Conservation (phyloP, 495 filamentous ascomycete species). For the Podospora anserina region DNA sequence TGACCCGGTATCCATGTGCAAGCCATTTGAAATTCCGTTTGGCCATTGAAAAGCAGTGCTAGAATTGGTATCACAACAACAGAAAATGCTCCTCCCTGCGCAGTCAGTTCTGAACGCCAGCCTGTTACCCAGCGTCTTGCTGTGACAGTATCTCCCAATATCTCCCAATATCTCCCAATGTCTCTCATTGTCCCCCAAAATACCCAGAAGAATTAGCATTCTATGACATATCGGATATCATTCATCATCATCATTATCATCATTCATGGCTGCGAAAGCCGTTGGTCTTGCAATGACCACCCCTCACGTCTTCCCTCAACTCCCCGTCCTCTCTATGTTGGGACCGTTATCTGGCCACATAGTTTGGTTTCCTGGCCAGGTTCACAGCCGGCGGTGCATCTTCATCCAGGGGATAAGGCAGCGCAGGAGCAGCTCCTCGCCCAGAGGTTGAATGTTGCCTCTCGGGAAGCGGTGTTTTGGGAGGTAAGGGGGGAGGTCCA, state of each 20-base stretch:
- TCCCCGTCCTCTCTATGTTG: background rate
- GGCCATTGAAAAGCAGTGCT: background rate
- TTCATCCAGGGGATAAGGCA: constrained; percentile 76
- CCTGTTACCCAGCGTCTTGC: background rate
- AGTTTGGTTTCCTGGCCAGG: constrained; percentile 80
- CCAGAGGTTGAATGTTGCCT: constrained; percentile 15
- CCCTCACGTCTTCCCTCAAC: background rate
- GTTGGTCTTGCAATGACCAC: background rate
- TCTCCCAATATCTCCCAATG: too few relatives aligned
- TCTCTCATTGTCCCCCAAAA: too few relatives aligned
- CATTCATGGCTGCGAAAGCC: background rate
- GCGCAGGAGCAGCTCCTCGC: constrained; percentile 21
- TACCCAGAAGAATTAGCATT: background rate
- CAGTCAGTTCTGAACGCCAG: background rate
- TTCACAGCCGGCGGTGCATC: constrained; percentile 82
- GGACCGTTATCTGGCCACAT: constrained; percentile 49
- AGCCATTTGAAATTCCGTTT: background rate
- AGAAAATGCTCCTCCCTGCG: background rate
- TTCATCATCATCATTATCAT: constrained; percentile 4
- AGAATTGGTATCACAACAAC: constrained; percentile 16
- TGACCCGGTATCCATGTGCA: background rate
- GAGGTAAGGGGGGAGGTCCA: constrained; percentile 74
- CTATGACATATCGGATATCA: background rate
- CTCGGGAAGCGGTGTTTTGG: constrained; percentile 75
- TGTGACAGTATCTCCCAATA: too few relatives aligned